Percentiles rank a stretch among this genome's conserved stretches.
phyloP scores from a whole-genome alignment of 352 stramenopile species.

The Pythium chondricola region DNA sequence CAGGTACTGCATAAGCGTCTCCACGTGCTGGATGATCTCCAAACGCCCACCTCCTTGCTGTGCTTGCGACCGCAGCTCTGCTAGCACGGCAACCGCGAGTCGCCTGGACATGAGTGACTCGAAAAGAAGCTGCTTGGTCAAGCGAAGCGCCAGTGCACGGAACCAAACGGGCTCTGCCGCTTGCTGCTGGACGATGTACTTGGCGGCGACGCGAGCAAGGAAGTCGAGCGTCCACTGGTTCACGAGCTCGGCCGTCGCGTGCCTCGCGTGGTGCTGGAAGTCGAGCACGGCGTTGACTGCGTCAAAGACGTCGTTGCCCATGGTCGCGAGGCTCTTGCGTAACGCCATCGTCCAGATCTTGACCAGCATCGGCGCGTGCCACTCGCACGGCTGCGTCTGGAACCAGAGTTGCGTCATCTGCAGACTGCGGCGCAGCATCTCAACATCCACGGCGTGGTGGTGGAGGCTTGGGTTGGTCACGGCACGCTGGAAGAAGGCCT shows the following conservation, averaged over 20 bases:
- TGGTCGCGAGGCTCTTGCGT: conserved; percentile 26
- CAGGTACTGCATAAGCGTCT: conserved; percentile 32
- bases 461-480: conserved; percentile 35
- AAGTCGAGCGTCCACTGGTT: conserved; percentile 55
- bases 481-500: conserved; percentile 56
- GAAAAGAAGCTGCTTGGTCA: conserved; percentile 55
- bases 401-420: conserved; percentile 56
- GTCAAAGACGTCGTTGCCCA: conserved; percentile 42
- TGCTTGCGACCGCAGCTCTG: conserved; percentile 30
- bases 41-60: conserved; percentile 12
- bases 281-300: conserved; percentile 49
- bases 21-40: conserved; percentile 30
- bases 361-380: conserved; percentile 53
- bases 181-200: conserved; percentile 22
- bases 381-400: conserved; percentile 45
- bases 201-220: conserved; percentile 29
- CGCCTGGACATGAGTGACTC: conserved; percentile 39
- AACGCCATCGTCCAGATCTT: conserved; percentile 57
- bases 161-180: conserved; percentile 22
- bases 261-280: conserved; percentile 32
- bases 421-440: conserved; percentile 42
- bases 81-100: conserved; percentile 32
- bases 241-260: conserved; percentile 30
- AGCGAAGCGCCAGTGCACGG: conserved; percentile 29
- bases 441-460: conserved; percentile 32